Conservation (phyloP, 129 eudicot genomes). For the Erigeron canadensis region DNA sequence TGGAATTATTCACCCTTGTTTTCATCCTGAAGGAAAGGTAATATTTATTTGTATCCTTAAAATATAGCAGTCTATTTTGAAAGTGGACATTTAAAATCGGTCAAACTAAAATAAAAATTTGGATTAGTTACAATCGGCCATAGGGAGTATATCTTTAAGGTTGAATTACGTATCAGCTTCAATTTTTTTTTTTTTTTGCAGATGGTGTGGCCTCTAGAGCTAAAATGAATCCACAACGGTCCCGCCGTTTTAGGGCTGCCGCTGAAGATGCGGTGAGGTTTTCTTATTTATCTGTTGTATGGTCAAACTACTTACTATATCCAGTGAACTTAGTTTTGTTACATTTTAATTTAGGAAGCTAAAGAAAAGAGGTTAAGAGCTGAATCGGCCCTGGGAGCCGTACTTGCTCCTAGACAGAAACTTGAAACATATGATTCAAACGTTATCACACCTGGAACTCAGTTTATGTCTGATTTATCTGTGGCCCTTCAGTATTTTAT, state of each 20-base stretch:
- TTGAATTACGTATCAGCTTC: conserved; percentile 16
- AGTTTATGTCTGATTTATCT: conserved; percentile 89
- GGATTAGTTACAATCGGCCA: no score
- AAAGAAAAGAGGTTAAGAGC: conserved; percentile 77
- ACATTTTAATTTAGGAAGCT: conserved; percentile 60
- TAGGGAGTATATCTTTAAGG: neutral
- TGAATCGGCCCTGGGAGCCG: conserved; percentile 68
- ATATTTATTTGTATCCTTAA: conserved; percentile 1
- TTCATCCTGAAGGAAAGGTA: conserved; percentile 95
- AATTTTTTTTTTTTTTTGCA: conserved; percentile 33
- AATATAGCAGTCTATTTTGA: neutral
- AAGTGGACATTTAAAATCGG: no score
- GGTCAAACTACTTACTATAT: conserved; percentile 1
- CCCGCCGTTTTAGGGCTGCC: conserved; percentile 97
- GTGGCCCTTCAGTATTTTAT: conserved; percentile 84
- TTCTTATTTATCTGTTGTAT: neutral
- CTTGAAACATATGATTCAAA: conserved; percentile 89
- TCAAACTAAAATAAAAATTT: no score
- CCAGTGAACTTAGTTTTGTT: neutral
- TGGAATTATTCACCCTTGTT: conserved; percentile 95
- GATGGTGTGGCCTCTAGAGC: conserved; percentile 99
- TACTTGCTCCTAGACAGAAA: conserved; percentile 61
- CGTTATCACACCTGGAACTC: conserved; percentile 96
- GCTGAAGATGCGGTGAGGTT: conserved; percentile 89
- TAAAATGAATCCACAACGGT: conserved; percentile 97